Evolutionary conservation across 2,329 filamentous ascomycete genomes (phyloP).

Genomic region (Ilyonectria destructans): DNA sequence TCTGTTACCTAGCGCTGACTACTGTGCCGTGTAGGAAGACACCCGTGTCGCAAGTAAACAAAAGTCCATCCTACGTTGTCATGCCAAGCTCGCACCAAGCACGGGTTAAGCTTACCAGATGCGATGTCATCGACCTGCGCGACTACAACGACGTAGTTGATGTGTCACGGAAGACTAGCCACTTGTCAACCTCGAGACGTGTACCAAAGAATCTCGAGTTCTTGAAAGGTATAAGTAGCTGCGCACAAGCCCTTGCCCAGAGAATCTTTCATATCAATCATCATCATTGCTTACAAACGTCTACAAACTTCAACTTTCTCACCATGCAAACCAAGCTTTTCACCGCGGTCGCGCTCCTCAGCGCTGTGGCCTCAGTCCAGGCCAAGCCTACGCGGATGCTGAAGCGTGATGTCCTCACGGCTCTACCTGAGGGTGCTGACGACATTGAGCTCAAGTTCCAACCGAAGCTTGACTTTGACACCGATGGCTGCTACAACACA

Average conservation of each 20-base stretch:
- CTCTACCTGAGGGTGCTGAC: conserved; percentile 54
- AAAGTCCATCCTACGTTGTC: neutral
- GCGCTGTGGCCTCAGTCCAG: conserved; percentile 39
- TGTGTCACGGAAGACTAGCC: neutral
- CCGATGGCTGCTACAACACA: conserved; percentile 62
- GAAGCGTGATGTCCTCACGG: conserved; percentile 49
- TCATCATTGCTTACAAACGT: neutral
- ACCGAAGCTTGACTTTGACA: conserved; percentile 59
- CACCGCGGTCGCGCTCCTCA: conserved; percentile 34
- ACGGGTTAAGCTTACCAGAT: conserved; percentile 5
- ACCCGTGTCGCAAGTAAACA: neutral
- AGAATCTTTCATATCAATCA: neutral
- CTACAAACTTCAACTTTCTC: neutral
- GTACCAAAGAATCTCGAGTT: neutral
- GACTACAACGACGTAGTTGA: conserved; percentile 12
- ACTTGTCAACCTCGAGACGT: neutral
- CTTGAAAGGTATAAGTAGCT: conserved; percentile 16
- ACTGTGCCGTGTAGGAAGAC: neutral
- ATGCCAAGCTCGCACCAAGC: neutral
- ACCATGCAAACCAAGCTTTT: conserved; percentile 40
- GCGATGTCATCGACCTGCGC: neutral
- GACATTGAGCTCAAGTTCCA: conserved; percentile 55
- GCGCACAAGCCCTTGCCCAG: neutral
- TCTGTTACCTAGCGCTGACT: neutral
- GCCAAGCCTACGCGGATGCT: conserved; percentile 33